phyloP scores from a whole-genome alignment of 2,329 filamentous ascomycete genomes.

The Diaporthe aspalathi region DNA sequence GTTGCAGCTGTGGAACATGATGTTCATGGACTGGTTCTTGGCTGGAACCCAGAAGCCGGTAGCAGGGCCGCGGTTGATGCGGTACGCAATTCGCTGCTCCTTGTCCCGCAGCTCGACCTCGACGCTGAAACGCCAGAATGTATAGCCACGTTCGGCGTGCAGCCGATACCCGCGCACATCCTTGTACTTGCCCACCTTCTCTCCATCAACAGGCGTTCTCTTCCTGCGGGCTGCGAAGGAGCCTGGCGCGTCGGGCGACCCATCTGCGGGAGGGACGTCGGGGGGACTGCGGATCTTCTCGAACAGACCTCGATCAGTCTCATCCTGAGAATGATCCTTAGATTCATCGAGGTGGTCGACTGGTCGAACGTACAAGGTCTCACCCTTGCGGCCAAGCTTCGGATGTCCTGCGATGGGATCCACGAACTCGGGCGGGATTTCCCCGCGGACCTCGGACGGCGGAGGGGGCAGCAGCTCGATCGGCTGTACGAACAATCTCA shows the following conservation, averaged over 20 bases:
- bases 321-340: constrained; percentile 80
- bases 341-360: constrained; percentile 86
- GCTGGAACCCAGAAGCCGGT: constrained; percentile 96
- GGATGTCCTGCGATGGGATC: constrained; percentile 90
- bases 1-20: constrained; percentile 99
- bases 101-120: constrained; percentile 84
- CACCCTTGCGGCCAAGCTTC: constrained; percentile 85
- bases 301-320: constrained; percentile 86
- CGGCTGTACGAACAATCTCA: constrained; percentile 88
- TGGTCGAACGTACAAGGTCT: constrained; percentile 88
- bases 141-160: constrained; percentile 86
- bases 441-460: constrained; percentile 73
- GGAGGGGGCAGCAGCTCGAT: constrained; percentile 85
- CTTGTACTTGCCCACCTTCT: constrained; percentile 82
- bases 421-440: constrained; percentile 82
- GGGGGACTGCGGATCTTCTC: constrained; percentile 71
- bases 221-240: constrained; percentile 66
- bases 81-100: constrained; percentile 91
- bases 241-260: constrained; percentile 60
- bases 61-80: constrained; percentile 90
- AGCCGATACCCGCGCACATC: constrained; percentile 86
- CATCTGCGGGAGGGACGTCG: constrained; percentile 56
- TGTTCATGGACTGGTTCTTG: constrained; percentile 88
- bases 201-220: constrained; percentile 75
- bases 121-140: constrained; percentile 97